A percentile compares a stretch with the other conserved stretches of the same genome.
phyloP scores from a whole-genome alignment of 1,139 yeast species.

The Hansenula sp. region DNA sequence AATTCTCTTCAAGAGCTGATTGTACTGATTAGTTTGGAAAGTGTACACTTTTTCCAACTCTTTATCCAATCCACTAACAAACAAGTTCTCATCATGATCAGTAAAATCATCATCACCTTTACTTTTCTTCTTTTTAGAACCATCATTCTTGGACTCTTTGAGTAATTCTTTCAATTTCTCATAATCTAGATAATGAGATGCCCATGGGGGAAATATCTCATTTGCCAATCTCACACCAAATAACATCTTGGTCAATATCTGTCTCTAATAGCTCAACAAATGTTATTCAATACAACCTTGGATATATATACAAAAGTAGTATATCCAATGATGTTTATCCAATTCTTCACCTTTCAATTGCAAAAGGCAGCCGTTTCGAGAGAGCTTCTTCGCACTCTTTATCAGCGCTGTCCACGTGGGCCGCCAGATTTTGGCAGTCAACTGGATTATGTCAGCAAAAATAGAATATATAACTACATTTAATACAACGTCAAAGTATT shows the following conservation, averaged over 20 bases:
- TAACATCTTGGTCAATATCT: slow-evolving; percentile 45
- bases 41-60: slow-evolving; percentile 92
- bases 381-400: too few species aligned
- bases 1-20: slow-evolving; percentile 61
- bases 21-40: slow-evolving; percentile 72
- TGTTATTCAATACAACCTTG: neutral
- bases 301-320: too few species aligned
- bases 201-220: slow-evolving; percentile 90
- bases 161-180: slow-evolving; percentile 73
- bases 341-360: neutral
- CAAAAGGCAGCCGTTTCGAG: neutral
- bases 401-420: neutral
- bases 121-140: slow-evolving; percentile 28
- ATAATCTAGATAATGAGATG: slow-evolving; percentile 73
- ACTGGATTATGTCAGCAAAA: too few species aligned
- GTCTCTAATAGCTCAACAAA: neutral
- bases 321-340: too few species aligned
- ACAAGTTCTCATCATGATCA: slow-evolving; percentile 76
- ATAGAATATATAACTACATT: too few species aligned
- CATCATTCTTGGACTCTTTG: slow-evolving; percentile 67
- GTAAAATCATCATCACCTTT: slow-evolving; percentile 43
- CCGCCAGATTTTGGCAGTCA: neutral
- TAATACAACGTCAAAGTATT: too few species aligned
- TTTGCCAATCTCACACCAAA: slow-evolving; percentile 80
- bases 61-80: slow-evolving; percentile 75